Base-by-base conservation (phyloP, 306 rosid genomes). In the Trichosanthes cucumerina region DNA sequence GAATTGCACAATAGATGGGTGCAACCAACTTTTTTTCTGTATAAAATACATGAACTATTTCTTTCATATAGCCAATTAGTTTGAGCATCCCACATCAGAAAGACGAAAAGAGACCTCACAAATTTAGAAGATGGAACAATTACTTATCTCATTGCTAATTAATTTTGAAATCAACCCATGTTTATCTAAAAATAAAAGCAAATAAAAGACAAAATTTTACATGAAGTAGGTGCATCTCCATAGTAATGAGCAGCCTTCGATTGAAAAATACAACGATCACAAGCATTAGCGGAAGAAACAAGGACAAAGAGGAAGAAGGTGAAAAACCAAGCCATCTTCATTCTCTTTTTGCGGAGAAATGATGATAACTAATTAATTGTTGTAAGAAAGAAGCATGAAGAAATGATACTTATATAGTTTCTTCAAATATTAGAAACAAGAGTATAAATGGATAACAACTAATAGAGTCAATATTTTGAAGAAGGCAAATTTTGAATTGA, bases 241-340 rank as follows among this genome's bases (percentile, higher is more conserved):
- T 49, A 44, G 24, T 21, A 72, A 47, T 72, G 52, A 46, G 77
- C 23, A 2, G 59, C 77, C 23, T 72, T 72, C 10, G 77, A 72
- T 72, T 72, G 77, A 10, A 1, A 47, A 72, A 72, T 21, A 26
- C 77, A 72, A 10, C 74, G 49, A 68, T 68, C 31, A 72, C 77
- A 72, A 47, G 77, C 77, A 72, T n/a, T 23, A 2, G 59, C 24
- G 0, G 39, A 72, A 24, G 77, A 72, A 13, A 47, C 8, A 14
- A 72, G 12, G 5, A 72, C 15, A 19, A 72, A 7, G 56, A 72
- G 52, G 23, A 72, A 41, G 16, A 72, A 7, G 13, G 13, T 5
- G 2, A 72, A 12, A 49, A 72, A 15, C 77, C n/a, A 72, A 47
- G 15, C 77, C 77, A 72, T 72, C 3, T 71, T 71, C 33, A 28